phyloP scores from a whole-genome alignment of 2,329 filamentous ascomycete species.

The Calonectria multiphialidica region DNA sequence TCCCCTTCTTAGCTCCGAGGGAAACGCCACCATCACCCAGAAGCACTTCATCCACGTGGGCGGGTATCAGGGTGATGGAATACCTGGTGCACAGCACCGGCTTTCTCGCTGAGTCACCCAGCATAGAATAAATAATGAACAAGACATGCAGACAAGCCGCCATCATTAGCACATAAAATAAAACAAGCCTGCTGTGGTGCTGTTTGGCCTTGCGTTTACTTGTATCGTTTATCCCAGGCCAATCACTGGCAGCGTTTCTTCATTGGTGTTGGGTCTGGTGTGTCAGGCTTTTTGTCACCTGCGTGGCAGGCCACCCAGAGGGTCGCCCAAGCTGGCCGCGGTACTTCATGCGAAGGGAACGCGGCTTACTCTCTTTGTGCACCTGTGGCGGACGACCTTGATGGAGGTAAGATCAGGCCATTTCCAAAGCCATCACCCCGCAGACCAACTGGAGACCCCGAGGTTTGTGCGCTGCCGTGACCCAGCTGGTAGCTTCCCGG shows the following conservation, averaged over 20 bases:
- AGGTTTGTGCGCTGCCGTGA: not conserved
- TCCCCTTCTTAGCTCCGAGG: not conserved
- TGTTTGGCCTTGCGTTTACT: too few species aligned
- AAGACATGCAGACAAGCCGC: too few species aligned
- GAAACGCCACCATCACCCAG: not conserved
- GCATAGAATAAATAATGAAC: too few species aligned
- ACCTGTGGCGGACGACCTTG: not conserved
- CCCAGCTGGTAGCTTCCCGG: not conserved
- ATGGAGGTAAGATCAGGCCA: not conserved
- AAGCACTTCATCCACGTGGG: conserved; percentile 13
- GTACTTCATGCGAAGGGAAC: conserved; percentile 2
- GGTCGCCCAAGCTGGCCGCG: not conserved
- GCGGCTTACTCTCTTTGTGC: not conserved
- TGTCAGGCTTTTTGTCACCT: too few species aligned
- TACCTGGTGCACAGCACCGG: too few species aligned
- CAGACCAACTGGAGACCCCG: not conserved
- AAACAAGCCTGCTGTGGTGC: too few species aligned
- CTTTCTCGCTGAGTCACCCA: too few species aligned
- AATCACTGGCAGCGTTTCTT: too few species aligned
- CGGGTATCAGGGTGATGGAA: too few species aligned
- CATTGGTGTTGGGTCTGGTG: too few species aligned
- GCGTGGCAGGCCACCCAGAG: not conserved
- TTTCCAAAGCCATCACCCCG: not conserved
- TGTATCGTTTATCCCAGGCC: too few species aligned
- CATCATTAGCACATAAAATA: too few species aligned